Conservation (phyloP, 2,329 filamentous ascomycete species). For the Alternaria consortialis region DNA sequence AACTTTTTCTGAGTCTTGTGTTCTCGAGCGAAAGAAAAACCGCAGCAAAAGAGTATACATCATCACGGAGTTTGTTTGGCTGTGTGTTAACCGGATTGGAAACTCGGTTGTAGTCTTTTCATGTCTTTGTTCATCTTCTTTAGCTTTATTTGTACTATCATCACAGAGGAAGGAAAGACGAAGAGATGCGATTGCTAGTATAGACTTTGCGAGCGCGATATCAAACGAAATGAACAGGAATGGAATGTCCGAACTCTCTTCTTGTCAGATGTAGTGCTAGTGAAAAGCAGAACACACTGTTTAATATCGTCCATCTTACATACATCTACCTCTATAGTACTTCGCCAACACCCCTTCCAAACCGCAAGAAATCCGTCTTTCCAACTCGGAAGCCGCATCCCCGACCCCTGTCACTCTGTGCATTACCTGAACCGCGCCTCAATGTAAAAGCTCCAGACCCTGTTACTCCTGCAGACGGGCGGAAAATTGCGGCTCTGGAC, state of each 20-base stretch:
- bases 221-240: not conserved
- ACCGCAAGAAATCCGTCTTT: not conserved
- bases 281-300: not conserved
- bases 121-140: not conserved
- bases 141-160: not conserved
- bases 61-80: not conserved
- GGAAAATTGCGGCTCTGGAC: not conserved
- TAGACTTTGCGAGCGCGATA: not conserved
- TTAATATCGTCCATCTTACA: not conserved
- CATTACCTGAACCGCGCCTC: not conserved
- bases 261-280: not conserved
- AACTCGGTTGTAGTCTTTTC: not conserved
- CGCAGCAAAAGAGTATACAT: constrained; percentile 1
- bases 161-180: not conserved
- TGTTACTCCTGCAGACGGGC: not conserved
- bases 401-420: not conserved
- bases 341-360: no score
- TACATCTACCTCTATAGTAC: not conserved
- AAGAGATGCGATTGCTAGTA: not conserved
- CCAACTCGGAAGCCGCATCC: not conserved
- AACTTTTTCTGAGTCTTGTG: not conserved
- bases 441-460: not conserved
- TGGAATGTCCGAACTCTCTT: not conserved
- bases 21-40: constrained; percentile 11
- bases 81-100: not conserved